Base-by-base conservation (phyloP, 805 yeast species). In the Teunomyces tritomae region DNA sequence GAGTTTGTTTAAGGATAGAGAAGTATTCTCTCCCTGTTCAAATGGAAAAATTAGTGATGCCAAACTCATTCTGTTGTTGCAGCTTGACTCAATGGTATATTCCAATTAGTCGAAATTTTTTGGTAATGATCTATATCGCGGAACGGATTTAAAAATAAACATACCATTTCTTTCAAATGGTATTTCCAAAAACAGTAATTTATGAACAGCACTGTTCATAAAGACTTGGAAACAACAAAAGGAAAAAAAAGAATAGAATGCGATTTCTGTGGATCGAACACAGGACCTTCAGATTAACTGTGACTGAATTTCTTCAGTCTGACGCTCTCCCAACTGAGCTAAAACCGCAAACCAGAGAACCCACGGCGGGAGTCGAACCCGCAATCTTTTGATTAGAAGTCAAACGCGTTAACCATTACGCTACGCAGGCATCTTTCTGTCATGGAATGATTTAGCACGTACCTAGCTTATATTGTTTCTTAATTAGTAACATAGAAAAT, bases 401-500 rank as follows among this genome's bases (percentile, higher is more conserved):
- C 81, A 78, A 77, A 77, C 79, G 82, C 82, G 82, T 76, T 77
- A 77, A 77, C 82, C 82, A 77, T 78, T 78, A 76, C 81, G 82
- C 82, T 76, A 77, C 81, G 70, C 79, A 72, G 78, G 79, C 79
- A 26, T 9, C n/a, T 44, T 28, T 17, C 6, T 20, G 24, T 20
- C 6, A 1, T 20, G 24, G 2, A 20, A 20, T 4, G 2, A 20
- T 5, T 2, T 5, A 20, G 24, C 6, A 20, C 24, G 24, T 20
- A 20, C 24, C 1, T 20, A 20, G 24, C 24, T 20, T 20, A 5
- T 20, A 20, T 4, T 20, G 6, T 5, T 20, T 6, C 24, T 20
- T 20, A 6, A 17, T 3, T 20, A 6, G 24, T 5, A 3, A 6
- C n/a, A n/a, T n/a, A 13, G 13, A 8, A 32, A 8, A 32, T 32